These are phyloP conservation scores for Trichopus zeylanicus DNA, from an alignment of 116 monocot species.

Conservation along the genomic window DNA sequence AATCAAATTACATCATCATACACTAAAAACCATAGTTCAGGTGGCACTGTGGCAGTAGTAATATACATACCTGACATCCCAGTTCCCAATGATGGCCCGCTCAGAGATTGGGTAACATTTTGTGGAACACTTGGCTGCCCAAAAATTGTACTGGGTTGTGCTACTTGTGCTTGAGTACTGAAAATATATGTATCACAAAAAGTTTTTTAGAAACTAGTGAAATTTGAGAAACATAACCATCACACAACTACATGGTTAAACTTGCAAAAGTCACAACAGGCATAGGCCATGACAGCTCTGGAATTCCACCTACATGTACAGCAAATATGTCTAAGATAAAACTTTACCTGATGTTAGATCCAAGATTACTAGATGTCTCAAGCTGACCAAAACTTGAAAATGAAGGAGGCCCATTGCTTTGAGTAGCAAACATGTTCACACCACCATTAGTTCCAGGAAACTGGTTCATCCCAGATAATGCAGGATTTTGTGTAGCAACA, in stretches of 20 bases:
- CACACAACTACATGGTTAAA: neutral
- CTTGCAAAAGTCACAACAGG: neutral
- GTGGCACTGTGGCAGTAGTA: neutral
- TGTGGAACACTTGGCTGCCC: conserved; percentile 33
- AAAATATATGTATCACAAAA: conserved; percentile 10
- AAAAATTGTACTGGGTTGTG: conserved; percentile 30
- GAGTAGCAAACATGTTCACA: conserved; percentile 12
- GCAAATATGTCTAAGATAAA: neutral
- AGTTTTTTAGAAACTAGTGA: neutral
- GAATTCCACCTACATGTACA: neutral
- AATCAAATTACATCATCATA: neutral
- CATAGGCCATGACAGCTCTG: neutral
- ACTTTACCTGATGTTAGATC: conserved; percentile 30
- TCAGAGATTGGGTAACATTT: conserved; percentile 15
- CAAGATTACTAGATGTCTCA: conserved; percentile 33
- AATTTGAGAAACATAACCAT: conserved; percentile 5
- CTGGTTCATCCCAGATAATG: conserved; percentile 8
- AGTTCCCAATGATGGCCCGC: conserved; percentile 24
- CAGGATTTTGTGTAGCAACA: conserved; percentile 16
- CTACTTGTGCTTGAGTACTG: conserved; percentile 25
- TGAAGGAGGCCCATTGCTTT: conserved; percentile 35
- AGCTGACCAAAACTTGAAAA: conserved; percentile 74
- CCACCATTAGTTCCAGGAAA: conserved; percentile 22
- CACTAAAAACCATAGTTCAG: neutral
- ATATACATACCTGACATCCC: conserved; percentile 16